phyloP scores from a whole-genome alignment of 2,329 filamentous ascomycete genomes.

The Epichloe aotearoae region DNA sequence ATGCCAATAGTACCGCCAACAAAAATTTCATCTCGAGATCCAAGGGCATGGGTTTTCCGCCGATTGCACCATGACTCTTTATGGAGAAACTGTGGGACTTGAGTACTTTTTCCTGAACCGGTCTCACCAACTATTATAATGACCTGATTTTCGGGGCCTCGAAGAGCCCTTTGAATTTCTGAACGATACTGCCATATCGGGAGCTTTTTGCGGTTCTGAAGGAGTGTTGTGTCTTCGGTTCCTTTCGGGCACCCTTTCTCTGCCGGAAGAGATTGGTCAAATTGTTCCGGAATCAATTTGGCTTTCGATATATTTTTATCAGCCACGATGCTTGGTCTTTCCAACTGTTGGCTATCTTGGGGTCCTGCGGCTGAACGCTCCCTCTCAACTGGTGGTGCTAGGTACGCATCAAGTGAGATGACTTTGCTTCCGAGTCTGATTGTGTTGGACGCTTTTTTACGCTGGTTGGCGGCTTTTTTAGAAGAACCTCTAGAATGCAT shows the following conservation, averaged over 20 bases:
- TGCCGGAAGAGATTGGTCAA: not conserved
- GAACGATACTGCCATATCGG: slow-evolving; percentile 69
- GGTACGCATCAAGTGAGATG: slow-evolving; percentile 37
- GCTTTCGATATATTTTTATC: not conserved
- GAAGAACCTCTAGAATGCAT: slow-evolving; percentile 2
- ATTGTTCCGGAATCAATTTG: not conserved
- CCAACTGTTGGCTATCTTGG: not conserved
- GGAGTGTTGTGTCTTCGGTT: slow-evolving; percentile 19
- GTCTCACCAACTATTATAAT: slow-evolving; percentile 87
- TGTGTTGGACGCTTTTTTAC: slow-evolving; percentile 23
- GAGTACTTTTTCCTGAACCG: slow-evolving; percentile 92
- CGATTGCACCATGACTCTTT: slow-evolving; percentile 65
- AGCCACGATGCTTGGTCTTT: not conserved
- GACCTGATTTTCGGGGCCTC: slow-evolving; percentile 46
- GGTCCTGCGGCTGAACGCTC: not conserved
- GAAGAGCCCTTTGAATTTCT: slow-evolving; percentile 53
- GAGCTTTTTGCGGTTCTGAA: slow-evolving; percentile 48
- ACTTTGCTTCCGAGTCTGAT: slow-evolving; percentile 34
- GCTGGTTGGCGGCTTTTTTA: slow-evolving; percentile 22
- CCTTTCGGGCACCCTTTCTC: slow-evolving; percentile 6
- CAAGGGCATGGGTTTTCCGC: slow-evolving; percentile 35
- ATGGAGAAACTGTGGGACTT: slow-evolving; percentile 82
- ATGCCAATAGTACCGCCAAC: slow-evolving; percentile 79
- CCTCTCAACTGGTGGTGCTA: slow-evolving; percentile 20
- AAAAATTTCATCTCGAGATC: slow-evolving; percentile 26